Conservation (phyloP, 2,329 filamentous ascomycete species). For the Colletotrichum aenigma region DNA sequence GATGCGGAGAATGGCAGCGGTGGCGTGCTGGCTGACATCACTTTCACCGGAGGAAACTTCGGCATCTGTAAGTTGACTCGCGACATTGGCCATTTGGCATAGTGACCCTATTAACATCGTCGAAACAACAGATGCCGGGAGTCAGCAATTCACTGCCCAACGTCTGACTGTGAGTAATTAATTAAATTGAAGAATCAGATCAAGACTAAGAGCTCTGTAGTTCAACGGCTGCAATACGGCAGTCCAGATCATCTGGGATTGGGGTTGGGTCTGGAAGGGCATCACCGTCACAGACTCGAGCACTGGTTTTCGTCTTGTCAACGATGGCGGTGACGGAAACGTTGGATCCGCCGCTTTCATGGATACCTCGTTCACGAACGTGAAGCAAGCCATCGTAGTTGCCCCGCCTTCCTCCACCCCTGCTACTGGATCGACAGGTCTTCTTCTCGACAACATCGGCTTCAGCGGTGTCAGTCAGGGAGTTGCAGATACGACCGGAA, state of each 20-base stretch:
- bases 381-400: neutral
- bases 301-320: neutral
- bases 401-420: neutral
- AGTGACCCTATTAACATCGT: neutral
- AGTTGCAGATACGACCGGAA: neutral
- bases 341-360: neutral
- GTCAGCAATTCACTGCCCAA: slow-evolving; percentile 72
- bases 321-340: neutral
- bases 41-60: slow-evolving; percentile 55
- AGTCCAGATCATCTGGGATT: slow-evolving; percentile 74
- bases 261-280: slow-evolving; percentile 58
- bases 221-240: slow-evolving; percentile 70
- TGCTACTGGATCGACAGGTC: neutral
- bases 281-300: neutral
- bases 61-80: slow-evolving; percentile 21
- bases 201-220: slow-evolving; percentile 12
- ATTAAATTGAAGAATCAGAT: accelerated
- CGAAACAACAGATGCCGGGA: slow-evolving; percentile 43
- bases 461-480: neutral
- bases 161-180: slow-evolving; percentile 48
- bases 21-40: slow-evolving; percentile 60
- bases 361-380: neutral
- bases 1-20: slow-evolving; percentile 36
- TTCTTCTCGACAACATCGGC: neutral
- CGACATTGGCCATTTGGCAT: neutral